Percentiles rank a stretch among this genome's conserved stretches.
These are phyloP conservation scores for Ceratocystis eucalypticola DNA, from an alignment of 2,329 filamentous ascomycete genomes.

Conservation along the genomic window DNA sequence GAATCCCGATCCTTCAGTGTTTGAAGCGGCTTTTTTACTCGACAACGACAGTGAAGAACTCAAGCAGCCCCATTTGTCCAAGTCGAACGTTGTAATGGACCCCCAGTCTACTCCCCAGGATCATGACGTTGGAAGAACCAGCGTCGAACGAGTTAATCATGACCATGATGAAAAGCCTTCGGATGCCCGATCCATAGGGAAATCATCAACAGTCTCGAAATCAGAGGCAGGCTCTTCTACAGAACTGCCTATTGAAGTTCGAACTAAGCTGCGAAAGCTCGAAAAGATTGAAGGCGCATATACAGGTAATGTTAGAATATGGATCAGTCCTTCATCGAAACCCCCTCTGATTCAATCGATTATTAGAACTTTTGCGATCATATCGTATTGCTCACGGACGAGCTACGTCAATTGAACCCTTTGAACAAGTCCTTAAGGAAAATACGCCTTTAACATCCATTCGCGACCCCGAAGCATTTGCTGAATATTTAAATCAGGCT, in stretches of 20 bases:
- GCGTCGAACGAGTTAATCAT: not conserved
- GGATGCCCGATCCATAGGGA: not conserved
- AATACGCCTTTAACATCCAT: constrained; percentile 87
- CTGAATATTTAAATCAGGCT: constrained; percentile 81
- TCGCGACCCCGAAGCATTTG: constrained; percentile 64
- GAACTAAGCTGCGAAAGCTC: constrained; percentile 64
- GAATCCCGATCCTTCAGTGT: constrained; percentile 73
- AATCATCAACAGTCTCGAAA: not conserved
- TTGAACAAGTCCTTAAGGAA: constrained; percentile 81
- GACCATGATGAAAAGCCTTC: not conserved
- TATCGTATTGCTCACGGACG: constrained; percentile 84
- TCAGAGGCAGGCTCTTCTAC: constrained; percentile 21
- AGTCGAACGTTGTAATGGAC: not conserved
- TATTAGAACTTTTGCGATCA: constrained; percentile 67
- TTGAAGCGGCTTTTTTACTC: constrained; percentile 73
- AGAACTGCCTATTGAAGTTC: constrained; percentile 62
- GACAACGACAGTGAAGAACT: constrained; percentile 50
- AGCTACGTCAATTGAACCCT: constrained; percentile 77
- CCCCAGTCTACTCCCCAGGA: not conserved
- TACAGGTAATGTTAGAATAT: constrained; percentile 44
- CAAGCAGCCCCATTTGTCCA: constrained; percentile 36
- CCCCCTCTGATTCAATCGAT: not conserved
- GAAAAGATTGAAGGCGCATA: constrained; percentile 83
- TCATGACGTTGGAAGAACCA: not conserved
- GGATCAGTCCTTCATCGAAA: not conserved